phyloP scores from a whole-genome alignment of 2,329 filamentous ascomycete genomes.

The Trichoderma afroharzianum region DNA sequence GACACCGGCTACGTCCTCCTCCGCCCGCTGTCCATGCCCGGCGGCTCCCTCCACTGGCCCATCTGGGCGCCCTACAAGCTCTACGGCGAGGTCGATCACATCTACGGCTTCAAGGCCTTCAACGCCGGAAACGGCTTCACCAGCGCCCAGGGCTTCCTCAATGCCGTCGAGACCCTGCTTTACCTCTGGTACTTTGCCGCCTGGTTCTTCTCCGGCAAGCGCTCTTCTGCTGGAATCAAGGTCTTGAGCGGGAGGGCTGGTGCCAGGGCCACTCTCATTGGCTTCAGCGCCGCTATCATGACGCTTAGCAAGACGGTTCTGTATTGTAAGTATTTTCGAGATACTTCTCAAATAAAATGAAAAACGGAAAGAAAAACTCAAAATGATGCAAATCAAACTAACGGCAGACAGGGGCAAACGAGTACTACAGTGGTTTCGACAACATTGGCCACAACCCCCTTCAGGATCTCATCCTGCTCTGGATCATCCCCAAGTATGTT shows the following conservation, averaged over 20 bases:
- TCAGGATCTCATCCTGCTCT: conserved; percentile 45
- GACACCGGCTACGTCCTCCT: conserved; percentile 75
- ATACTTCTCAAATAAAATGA: no score
- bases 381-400: background rate
- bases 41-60: conserved; percentile 67
- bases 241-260: conserved; percentile 41
- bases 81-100: conserved; percentile 74
- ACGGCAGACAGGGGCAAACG: conserved; percentile 46
- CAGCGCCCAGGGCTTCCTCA: conserved; percentile 67
- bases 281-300: conserved; percentile 55
- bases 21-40: conserved; percentile 78
- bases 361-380: background rate
- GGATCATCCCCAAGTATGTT: conserved; percentile 57
- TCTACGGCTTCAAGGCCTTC: conserved; percentile 76
- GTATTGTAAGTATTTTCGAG: conserved; percentile 45
- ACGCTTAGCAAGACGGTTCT: conserved; percentile 60
- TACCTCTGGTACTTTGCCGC: conserved; percentile 56
- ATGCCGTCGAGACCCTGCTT: conserved; percentile 62
- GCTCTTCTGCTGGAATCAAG: conserved; percentile 23
- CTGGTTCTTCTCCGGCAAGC: conserved; percentile 28
- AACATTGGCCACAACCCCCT: conserved; percentile 55
- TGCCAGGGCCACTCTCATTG: conserved; percentile 44
- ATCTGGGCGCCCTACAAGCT: conserved; percentile 75
- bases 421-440: conserved; percentile 53
- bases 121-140: conserved; percentile 70